phyloP scores from a whole-genome alignment of 768 basidiomycete genomes.

The Pleurotus giganteus region DNA sequence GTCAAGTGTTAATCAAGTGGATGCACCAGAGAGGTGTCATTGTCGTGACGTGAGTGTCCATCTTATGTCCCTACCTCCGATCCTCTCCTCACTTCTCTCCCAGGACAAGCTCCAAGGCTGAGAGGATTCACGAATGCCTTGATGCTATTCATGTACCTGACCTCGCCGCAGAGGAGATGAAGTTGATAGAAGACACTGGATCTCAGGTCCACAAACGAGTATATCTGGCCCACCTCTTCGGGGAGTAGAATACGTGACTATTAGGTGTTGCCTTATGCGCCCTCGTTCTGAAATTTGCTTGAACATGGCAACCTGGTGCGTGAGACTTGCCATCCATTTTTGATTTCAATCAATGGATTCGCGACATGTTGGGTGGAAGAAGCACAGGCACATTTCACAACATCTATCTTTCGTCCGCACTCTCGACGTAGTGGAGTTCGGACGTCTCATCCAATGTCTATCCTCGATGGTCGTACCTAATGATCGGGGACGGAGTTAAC shows the following conservation, averaged over 20 bases:
- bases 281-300: not conserved
- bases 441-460: not conserved
- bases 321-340: not conserved
- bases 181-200: constrained; percentile 60
- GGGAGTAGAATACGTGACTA: constrained; percentile 18
- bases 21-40: constrained; percentile 59
- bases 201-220: constrained; percentile 40
- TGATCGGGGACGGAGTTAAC: constrained; percentile 6
- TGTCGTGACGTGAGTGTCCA: constrained; percentile 55
- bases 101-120: constrained; percentile 48
- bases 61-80: not conserved
- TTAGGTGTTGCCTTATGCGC: not conserved
- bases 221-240: constrained; percentile 39
- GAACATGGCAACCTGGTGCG: not conserved
- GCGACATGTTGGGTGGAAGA: not conserved
- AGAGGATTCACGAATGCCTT: constrained; percentile 44
- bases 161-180: constrained; percentile 55
- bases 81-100: not conserved
- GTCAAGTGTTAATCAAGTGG: constrained; percentile 72
- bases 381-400: not conserved
- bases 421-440: not conserved
- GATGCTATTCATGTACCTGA: constrained; percentile 42
- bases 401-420: not conserved
- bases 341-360: not conserved
- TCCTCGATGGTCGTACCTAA: not conserved